Conservation (phyloP, 306 rosid species). For the Acacia acuminata region DNA sequence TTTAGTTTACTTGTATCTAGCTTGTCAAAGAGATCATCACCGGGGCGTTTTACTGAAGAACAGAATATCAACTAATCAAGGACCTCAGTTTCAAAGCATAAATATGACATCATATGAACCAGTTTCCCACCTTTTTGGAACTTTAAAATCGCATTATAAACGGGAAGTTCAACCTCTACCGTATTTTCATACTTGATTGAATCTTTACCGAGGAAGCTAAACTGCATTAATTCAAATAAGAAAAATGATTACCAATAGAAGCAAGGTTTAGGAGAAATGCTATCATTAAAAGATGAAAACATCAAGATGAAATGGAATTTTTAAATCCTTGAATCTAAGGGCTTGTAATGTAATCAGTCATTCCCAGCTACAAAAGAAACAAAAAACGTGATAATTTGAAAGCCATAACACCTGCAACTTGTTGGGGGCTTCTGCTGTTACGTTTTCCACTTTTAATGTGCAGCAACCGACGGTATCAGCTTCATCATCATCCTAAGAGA, state of each 20-base stretch:
- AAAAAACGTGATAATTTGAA: neutral
- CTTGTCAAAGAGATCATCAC: constrained; percentile 83
- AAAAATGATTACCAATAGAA: constrained; percentile 29
- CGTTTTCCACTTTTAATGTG: constrained; percentile 80
- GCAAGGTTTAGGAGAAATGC: neutral
- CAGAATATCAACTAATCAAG: constrained; percentile 11
- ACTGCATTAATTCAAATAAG: constrained; percentile 57
- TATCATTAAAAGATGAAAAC: constrained; percentile 12
- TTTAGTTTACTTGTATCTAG: constrained; percentile 90
- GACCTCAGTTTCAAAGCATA: constrained; percentile 15
- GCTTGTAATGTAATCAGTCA: neutral
- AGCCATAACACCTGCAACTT: constrained; percentile 51
- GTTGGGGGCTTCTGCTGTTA: constrained; percentile 54
- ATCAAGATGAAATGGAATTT: constrained; percentile 3
- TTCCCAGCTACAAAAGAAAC: neutral
- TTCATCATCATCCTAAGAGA: constrained; percentile 91
- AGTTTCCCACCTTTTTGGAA: constrained; percentile 71
- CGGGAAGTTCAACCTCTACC: constrained; percentile 91
- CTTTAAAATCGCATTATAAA: constrained; percentile 83
- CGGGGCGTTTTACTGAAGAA: constrained; percentile 64
- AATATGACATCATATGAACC: constrained; percentile 14
- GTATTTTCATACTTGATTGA: constrained; percentile 92
- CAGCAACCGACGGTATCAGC: constrained; percentile 92
- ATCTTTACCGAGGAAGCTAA: constrained; percentile 99
- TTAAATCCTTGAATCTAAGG: neutral